These are phyloP conservation scores for Mortierella sp. DNA, from an alignment of 371 early-diverging fungal genomes.

Conservation along the genomic window DNA sequence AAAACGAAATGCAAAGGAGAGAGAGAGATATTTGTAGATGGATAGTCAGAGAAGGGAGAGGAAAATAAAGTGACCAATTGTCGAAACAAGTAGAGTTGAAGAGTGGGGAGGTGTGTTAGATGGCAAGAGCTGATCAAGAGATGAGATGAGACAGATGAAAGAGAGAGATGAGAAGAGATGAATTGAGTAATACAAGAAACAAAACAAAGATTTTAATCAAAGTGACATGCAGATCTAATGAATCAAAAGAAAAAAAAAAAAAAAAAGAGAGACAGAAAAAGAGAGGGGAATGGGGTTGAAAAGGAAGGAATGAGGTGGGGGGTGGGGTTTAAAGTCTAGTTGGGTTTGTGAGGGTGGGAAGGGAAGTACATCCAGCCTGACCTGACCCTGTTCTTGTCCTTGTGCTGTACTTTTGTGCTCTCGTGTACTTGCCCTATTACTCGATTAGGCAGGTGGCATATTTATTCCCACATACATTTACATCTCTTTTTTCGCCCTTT, in stretches of 20 bases:
- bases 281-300: constrained; percentile 4
- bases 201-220: no score
- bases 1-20: neutral
- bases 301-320: neutral
- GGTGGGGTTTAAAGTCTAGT: neutral
- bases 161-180: neutral
- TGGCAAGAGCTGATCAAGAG: neutral
- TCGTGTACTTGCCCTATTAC: neutral
- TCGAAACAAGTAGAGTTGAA: neutral
- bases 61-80: neutral
- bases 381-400: neutral
- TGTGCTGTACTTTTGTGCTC: neutral
- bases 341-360: no score
- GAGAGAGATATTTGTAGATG: neutral
- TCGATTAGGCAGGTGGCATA: constrained; percentile 16
- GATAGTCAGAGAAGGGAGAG: no score
- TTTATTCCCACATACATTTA: constrained; percentile 24
- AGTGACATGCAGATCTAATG: neutral
- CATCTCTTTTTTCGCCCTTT: no score
- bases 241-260: neutral
- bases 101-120: neutral
- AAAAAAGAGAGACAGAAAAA: neutral
- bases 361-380: neutral
- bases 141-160: neutral
- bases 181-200: neutral